Evolutionary conservation across 306 rosid genomes (phyloP), one percentile per base, ranked within the genome.

Genomic region (Ochetophila trinervis): DNA sequence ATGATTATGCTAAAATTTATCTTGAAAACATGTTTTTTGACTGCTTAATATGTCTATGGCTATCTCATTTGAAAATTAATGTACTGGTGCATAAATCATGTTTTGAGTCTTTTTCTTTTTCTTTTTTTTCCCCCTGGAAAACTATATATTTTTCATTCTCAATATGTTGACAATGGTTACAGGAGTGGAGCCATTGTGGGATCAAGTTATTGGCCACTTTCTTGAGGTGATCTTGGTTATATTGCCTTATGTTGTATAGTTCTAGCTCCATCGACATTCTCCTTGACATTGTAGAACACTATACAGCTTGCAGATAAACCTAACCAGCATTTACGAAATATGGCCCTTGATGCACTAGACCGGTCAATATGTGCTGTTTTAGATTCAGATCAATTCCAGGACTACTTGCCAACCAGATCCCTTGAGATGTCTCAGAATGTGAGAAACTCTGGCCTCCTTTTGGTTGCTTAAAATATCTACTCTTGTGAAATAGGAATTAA

Each of bases 141-240:
- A 27, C 2, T 27, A 27, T 14, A 60, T 53, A 51, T 52, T 16
- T 51, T 51, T 34, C 16, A 21, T 30, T 66, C 51, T 44, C 23
- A 20, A 42, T 67, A 18, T 32, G 5, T 40, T 68, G 78, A 45
- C 70, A 49, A 74, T 70, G 50, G 72, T 50, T n/a, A 58, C 79
- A 92, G 98, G 98, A 74, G 86, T 92, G 53, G 91, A 89, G 78
- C 95, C 96, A 62, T 75, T 92, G 67, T 92, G 98, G 98, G 95
- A 92, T 81, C 87, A 85, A 82, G 88, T 92, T 63, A 80, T 89
- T 69, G 75, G 89, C 68, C 96, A 92, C 79, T 87, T 92, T 85
- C 86, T 92, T 11, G 96, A 92, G 95, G 98, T 92, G 64, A 78
- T 70, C 53, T 37, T 32, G 34, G 71, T 65, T 55, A 22, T 56